Evolutionary conservation across 495 filamentous ascomycete species (phyloP), one percentile per base, ranked within the genome.

Genomic region (Aspergillus conjunctus): DNA sequence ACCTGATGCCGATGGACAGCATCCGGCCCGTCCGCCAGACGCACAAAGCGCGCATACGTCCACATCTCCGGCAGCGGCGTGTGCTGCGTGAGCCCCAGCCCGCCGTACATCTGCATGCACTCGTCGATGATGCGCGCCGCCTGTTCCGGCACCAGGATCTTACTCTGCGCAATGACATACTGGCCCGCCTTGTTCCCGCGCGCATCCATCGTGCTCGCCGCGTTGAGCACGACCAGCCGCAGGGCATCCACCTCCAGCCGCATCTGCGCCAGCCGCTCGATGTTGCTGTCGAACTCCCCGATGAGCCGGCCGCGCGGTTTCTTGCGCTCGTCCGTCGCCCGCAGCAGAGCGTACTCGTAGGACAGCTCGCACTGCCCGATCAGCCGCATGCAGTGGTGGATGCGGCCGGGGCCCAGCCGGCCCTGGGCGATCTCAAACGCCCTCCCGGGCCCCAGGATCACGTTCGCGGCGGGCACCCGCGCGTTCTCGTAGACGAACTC

Each of bases 321-420:
- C 60, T 58, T 62, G 7, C 44, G 44, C 30, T 22, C 37, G 20
- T 62, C 60, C 4, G 31, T 62, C 2, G 37, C 46, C 5, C 60
- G 60, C 2, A 45, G 18, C 4, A 62, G 14, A 54, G 37, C 33
- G 14, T 32, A 62, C 34, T 62, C 60, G 3, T 32, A 51, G 2
- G 60, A 54, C 7, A 17, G 31, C 60, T 62, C 60, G 44, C 12
- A 14, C 31, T 54, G 32, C 20, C 60, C 60, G 34, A 62, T 54
- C n/a, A 45, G 12, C 1, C 60, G 60, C 60, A 62, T 62, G 18
- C 31, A 45, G 60, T 62, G 60, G 54, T 62, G 60, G 39, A 62
- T 62, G 4, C 60, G 54, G 20, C 60, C 60, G 7, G 60, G 60
- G 3, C 60, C 60, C 1, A 62, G 48, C 7, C 54, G 60, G 26